A percentile compares a stretch with the other conserved stretches of the same genome.
Conservation (phyloP, 176 grass and related monocot species). For the Cenchrus americanus region DNA sequence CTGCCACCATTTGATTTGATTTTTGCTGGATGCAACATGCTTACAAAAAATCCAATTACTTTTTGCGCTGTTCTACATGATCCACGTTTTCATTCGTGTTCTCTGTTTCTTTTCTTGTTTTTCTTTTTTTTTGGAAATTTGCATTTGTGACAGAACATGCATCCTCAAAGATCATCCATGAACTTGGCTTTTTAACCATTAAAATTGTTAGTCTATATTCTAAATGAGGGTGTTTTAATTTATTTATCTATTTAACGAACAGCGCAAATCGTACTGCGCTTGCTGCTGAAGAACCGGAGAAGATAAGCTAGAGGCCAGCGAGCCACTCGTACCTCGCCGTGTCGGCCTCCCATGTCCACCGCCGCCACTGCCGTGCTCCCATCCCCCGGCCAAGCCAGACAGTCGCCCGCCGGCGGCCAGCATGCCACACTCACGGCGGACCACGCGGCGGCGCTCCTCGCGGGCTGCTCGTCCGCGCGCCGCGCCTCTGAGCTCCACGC, state of each 20-base stretch:
- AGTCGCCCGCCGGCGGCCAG: neutral
- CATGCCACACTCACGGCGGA: conserved; percentile 42
- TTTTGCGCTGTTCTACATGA: neutral
- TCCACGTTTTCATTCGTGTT: neutral
- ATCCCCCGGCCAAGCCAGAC: neutral
- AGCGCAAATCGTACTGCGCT: neutral
- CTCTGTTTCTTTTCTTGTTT: too few relatives aligned
- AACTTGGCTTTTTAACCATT: neutral
- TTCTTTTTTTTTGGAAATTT: neutral
- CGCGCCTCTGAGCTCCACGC: conserved; percentile 71
- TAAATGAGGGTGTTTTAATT: too few relatives aligned
- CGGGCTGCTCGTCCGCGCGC: conserved; percentile 49
- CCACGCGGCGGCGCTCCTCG: conserved; percentile 52
- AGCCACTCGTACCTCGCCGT: conserved; percentile 11
- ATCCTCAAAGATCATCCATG: neutral
- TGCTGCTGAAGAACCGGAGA: neutral
- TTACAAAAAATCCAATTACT: neutral
- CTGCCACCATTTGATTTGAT: too few relatives aligned
- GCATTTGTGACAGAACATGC: neutral
- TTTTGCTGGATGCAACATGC: neutral
- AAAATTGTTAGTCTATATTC: too few relatives aligned
- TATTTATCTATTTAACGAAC: neutral
- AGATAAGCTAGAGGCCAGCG: neutral
- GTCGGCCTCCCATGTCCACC: conserved; percentile 36
- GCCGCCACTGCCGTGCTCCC: conserved; percentile 29